A percentile compares a stretch with the other conserved stretches of the same genome.
Conservation (phyloP, 257 asterid genomes). For the Solanum gracilifrons region DNA sequence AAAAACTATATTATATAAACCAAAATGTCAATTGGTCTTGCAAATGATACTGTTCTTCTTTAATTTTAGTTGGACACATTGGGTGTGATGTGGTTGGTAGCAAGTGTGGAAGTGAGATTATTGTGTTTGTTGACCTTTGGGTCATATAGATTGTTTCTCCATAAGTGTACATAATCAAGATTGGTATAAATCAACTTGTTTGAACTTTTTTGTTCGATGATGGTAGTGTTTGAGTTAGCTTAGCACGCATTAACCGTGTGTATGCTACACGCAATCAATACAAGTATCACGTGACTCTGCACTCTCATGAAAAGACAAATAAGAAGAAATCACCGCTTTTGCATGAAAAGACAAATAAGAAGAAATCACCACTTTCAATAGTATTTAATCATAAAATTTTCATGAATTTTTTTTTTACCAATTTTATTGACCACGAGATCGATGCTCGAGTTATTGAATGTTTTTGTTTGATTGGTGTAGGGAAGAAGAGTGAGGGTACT, state of each 20-base stretch:
- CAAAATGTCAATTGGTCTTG: neutral
- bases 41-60: neutral
- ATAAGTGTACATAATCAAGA: neutral
- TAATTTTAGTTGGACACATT: neutral
- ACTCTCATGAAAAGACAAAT: neutral
- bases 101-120: neutral
- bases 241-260: neutral
- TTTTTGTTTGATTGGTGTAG: neutral
- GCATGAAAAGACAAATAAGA: neutral
- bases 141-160: neutral
- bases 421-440: neutral
- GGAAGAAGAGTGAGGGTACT: neutral
- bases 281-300: neutral
- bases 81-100: neutral
- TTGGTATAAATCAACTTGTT: neutral
- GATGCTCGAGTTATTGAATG: neutral
- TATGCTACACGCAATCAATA: neutral
- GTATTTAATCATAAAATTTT: neutral
- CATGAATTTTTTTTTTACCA: accelerated
- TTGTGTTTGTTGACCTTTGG: neutral
- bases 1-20: neutral
- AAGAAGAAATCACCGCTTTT: neutral
- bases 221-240: neutral
- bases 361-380: neutral
- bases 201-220: neutral